Base-by-base conservation (phyloP, 2,329 filamentous ascomycete genomes). In the Huntiella savannae region DNA sequence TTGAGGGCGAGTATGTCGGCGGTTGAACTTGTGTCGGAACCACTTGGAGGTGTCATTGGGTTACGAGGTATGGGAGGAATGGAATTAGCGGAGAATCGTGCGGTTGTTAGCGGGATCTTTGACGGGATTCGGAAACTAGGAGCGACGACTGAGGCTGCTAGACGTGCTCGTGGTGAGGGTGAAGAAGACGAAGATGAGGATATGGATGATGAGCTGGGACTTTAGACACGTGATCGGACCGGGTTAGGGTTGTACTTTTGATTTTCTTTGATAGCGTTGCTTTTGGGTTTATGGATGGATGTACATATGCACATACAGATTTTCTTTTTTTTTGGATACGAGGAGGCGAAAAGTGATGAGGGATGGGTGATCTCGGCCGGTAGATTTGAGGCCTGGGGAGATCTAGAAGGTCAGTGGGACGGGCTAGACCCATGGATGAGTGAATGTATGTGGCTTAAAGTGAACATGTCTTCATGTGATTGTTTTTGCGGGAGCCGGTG, bases 81-180 rank as follows among this genome's bases (percentile, higher is more conserved):
- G 80, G 91, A 98, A 65, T 68, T 96, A 41, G 80, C 82, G 1
- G 88, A 96, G 64, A 82, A 78, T 47, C 72, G 88, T 55, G 79
- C 77, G 0, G 93, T 95, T 57, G 76, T 96, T 51, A 69, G 76
- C 1, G 83, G 82, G 1, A 84, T 95, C 2, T 79, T 96, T 52
- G 87, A 96, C 59, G 85, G 83, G 4, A 68, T 96, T 55, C 74
- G 86, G 55, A 87, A 77, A 65, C 75, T 96, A 44, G 85, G 85
- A 7, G 77, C 79, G 2, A 85, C 82, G 35, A 77, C 77, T 46
- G 88, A 96, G 65, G 75, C 79, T 52, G 74, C 75, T 40, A 71
- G 83, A 51, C 69, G 79, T 52, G 86, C 94, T 55, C 74, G 82
- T 53, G 81, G 40, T n/a, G 74, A 75, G 37, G 82, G 84, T 54